Conservation (phyloP, 345 rosid species). For the Geranium rotundifolium region DNA sequence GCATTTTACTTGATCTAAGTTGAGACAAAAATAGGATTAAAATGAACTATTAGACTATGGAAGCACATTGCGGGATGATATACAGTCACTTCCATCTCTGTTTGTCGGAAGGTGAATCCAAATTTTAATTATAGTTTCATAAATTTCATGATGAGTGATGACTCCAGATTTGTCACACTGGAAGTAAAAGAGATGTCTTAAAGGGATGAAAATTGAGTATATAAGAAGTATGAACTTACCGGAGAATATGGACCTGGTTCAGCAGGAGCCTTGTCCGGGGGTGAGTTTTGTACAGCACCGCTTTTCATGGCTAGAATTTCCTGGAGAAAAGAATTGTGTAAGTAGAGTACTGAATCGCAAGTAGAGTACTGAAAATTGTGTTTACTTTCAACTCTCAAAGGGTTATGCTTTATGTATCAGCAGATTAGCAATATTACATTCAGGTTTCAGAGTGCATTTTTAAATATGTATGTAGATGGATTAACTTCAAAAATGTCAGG, state of each 20-base stretch:
- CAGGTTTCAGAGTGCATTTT: too few relatives aligned
- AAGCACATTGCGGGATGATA: not conserved
- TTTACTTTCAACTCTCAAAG: not conserved
- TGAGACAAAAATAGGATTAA: not conserved
- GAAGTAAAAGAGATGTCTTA: not conserved
- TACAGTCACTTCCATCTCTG: not conserved
- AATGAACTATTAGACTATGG: not conserved
- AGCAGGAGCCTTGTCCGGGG: conserved; percentile 53
- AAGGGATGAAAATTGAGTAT: not conserved
- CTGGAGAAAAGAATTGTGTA: conserved; percentile 24
- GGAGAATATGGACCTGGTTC: conserved; percentile 96
- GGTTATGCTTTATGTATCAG: not conserved
- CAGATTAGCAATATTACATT: too few relatives aligned
- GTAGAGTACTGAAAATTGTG: not conserved
- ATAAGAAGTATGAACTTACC: conserved; percentile 27
- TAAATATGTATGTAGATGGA: too few relatives aligned
- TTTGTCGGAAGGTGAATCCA: too few relatives aligned
- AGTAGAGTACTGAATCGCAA: too few relatives aligned
- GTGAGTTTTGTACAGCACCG: conserved; percentile 86
- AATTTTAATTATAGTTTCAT: too few relatives aligned
- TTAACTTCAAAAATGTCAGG: not conserved
- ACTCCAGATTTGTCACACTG: not conserved
- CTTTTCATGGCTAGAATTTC: conserved; percentile 67
- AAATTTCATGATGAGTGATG: too few relatives aligned
- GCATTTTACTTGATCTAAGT: too few relatives aligned